These are phyloP conservation scores for Populus euphratica DNA, from an alignment of 345 rosid species.

Conservation along the genomic window DNA sequence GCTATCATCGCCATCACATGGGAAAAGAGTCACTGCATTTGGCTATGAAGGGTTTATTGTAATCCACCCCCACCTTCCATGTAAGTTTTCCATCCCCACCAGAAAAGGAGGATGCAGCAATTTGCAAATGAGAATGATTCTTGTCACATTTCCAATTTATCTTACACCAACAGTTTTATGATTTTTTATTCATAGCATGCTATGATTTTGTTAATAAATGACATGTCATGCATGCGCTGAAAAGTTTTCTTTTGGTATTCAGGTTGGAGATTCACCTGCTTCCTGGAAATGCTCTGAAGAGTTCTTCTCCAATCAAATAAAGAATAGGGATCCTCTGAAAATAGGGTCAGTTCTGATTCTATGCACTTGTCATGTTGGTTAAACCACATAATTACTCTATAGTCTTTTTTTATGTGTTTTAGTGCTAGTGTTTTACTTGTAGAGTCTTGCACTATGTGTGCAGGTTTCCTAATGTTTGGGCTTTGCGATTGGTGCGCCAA, in stretches of 20 bases:
- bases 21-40: too few species aligned
- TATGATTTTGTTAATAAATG: not conserved
- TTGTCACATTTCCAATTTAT: too few species aligned
- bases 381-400: not conserved
- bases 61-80: too few species aligned
- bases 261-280: conserved; percentile 78
- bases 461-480: conserved; percentile 84
- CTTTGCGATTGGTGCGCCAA: conserved; percentile 77
- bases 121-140: too few species aligned
- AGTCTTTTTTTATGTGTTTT: not conserved
- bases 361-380: not conserved
- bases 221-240: not conserved
- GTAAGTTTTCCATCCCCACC: too few species aligned
- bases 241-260: conserved; percentile 10
- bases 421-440: not conserved
- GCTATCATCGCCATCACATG: too few species aligned
- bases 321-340: conserved; percentile 84
- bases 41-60: too few species aligned
- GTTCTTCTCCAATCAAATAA: conserved; percentile 67
- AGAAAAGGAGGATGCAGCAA: too few species aligned
- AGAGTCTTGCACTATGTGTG: conserved; percentile 15
- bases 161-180: too few species aligned
- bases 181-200: too few species aligned
- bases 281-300: conserved; percentile 98
- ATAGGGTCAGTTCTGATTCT: conserved; percentile 50